phyloP scores from a whole-genome alignment of 441 rosid species.

The Oxalis stricta region DNA sequence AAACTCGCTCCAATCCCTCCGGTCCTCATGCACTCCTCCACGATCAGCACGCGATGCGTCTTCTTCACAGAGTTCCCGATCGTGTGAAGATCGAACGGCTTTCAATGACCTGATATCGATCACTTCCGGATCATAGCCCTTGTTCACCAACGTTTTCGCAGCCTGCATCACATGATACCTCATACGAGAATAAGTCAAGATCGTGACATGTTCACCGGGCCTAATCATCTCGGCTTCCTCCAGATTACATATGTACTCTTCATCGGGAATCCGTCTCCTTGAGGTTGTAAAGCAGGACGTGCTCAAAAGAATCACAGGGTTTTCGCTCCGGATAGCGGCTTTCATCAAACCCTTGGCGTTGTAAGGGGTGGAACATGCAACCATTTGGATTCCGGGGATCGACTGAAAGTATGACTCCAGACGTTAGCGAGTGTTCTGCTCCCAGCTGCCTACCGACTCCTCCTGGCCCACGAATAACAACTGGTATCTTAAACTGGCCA shows the following conservation, averaged over 20 bases:
- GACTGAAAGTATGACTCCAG: conserved; percentile 95
- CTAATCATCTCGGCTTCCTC: conserved; percentile 97
- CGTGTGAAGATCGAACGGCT: conserved; percentile 77
- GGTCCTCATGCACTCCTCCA: conserved; percentile 96
- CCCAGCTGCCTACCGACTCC: conserved; percentile 97
- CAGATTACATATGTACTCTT: conserved; percentile 63
- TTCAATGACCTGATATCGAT: conserved; percentile 81
- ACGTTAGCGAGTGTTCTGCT: conserved; percentile 94
- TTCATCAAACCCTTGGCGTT: conserved; percentile 99
- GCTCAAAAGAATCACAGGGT: conserved; percentile 91
- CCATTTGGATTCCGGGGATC: conserved; percentile 97
- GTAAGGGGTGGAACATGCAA: conserved; percentile 94
- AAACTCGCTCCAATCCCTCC: conserved; percentile 94
- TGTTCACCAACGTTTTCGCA: conserved; percentile 79
- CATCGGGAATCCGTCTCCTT: conserved; percentile 83
- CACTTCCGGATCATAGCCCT: conserved; percentile 85
- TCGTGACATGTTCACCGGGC: conserved; percentile 83
- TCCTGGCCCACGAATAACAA: conserved; percentile 93
- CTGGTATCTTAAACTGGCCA: conserved; percentile 83
- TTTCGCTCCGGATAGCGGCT: conserved; percentile 88
- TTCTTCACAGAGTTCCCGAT: conserved; percentile 91
- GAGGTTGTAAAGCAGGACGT: conserved; percentile 83
- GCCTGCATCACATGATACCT: conserved; percentile 97
- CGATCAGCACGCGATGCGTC: conserved; percentile 81
- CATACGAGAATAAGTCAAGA: conserved; percentile 76